Conservation (phyloP, 2,329 filamentous ascomycete species). For the Chaetothyriales sp. region DNA sequence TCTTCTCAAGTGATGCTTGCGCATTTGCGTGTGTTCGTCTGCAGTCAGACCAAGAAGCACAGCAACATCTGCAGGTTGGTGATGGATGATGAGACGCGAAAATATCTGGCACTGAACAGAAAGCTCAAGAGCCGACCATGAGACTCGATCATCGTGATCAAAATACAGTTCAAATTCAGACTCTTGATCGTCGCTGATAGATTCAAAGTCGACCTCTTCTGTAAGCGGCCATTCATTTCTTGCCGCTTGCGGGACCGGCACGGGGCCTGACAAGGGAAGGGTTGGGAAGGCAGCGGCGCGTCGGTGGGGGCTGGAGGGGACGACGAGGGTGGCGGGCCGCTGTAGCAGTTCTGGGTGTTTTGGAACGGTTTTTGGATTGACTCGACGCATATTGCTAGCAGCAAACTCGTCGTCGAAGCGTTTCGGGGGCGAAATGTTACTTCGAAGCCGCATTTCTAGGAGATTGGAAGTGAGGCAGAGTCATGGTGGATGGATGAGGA, state of each 20-base stretch:
- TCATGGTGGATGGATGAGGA: not conserved
- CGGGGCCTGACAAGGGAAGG: constrained; percentile 9
- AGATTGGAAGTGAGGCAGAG: constrained; percentile 11
- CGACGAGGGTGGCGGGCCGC: constrained; percentile 2
- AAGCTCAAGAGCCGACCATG: not conserved
- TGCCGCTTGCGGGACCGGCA: not conserved
- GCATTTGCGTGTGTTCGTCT: not conserved
- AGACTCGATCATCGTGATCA: not conserved
- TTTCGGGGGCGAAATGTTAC: constrained; percentile 20
- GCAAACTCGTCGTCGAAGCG: constrained; percentile 19
- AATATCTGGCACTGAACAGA: not conserved
- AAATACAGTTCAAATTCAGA: not conserved
- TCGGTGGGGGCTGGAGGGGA: constrained; percentile 24
- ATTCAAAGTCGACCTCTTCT: not conserved
- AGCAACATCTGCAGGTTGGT: not conserved
- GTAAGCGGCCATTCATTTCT: not conserved
- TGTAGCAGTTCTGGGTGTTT: constrained; percentile 15
- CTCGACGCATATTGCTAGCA: constrained; percentile 6
- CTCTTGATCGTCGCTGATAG: not conserved
- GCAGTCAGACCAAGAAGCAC: not conserved
- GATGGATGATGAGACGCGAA: not conserved
- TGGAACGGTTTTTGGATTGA: constrained; percentile 5
- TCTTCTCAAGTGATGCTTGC: not conserved
- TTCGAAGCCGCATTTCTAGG: constrained; percentile 22
- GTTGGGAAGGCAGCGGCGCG: constrained; percentile 30